Evolutionary conservation across 352 stramenopile species (phyloP).

Genomic region (Saprolegnia parasitica): DNA sequence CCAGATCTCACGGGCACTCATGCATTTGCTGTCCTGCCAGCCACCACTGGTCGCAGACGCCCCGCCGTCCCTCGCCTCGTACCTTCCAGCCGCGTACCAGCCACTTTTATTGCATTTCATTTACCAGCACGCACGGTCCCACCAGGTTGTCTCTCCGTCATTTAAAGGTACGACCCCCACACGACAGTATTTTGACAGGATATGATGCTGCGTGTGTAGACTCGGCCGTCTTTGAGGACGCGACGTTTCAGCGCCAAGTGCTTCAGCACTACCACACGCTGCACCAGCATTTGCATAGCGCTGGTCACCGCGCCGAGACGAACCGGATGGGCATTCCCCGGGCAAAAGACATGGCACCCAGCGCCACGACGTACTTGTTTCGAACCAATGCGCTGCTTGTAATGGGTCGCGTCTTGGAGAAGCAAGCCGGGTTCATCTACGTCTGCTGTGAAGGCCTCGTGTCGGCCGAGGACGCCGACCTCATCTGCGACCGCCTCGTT

Average conservation of each 20-base stretch:
- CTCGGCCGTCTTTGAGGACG: not conserved
- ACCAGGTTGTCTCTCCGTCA: not conserved
- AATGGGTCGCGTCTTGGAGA: not conserved
- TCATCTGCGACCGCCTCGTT: too few species aligned
- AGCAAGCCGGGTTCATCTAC: slow-evolving; percentile 2
- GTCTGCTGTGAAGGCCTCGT: slow-evolving; percentile 15
- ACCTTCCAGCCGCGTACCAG: not conserved
- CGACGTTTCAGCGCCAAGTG: not conserved
- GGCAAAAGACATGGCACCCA: too few species aligned
- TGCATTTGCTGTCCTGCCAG: not conserved
- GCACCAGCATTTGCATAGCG: not conserved
- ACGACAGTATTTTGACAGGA: too few species aligned
- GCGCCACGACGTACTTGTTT: slow-evolving; percentile 1
- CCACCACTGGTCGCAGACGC: not conserved
- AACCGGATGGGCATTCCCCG: not conserved
- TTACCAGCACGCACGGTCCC: not conserved
- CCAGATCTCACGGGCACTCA: not conserved
- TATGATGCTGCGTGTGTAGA: too few species aligned
- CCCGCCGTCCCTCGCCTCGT: not conserved
- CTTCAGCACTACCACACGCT: slow-evolving; percentile 5
- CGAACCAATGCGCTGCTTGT: not conserved
- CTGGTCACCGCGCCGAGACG: not conserved
- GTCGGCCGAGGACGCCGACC: not conserved
- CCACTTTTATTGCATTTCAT: slow-evolving; percentile 8
- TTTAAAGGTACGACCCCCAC: slow-evolving; percentile 11